These are phyloP conservation scores for Tolypocladium capitatum DNA, from an alignment of 2,329 filamentous ascomycete species.

Conservation along the genomic window DNA sequence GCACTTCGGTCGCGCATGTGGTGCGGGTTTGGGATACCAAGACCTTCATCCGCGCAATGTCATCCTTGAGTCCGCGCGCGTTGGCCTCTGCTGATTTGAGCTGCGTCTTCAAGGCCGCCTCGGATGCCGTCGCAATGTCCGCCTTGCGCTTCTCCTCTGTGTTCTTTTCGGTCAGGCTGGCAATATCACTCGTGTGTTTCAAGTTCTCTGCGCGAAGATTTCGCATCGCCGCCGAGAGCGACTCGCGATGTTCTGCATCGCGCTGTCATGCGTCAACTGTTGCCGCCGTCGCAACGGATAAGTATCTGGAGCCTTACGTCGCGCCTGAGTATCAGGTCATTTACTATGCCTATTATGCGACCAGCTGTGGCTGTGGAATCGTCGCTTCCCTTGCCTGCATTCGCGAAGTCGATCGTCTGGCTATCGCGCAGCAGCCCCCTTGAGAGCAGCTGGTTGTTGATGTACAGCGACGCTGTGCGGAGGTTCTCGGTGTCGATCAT, in stretches of 20 bases:
- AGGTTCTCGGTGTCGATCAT: slow-evolving; percentile 50
- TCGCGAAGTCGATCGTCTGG: slow-evolving; percentile 69
- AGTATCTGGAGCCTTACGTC: slow-evolving; percentile 47
- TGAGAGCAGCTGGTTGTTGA: slow-evolving; percentile 59
- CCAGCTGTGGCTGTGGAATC: slow-evolving; percentile 55
- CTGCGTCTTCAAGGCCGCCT: slow-evolving; percentile 55
- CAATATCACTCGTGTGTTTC: slow-evolving; percentile 57
- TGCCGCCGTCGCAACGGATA: background rate
- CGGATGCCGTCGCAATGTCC: slow-evolving; percentile 52
- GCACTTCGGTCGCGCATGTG: slow-evolving; percentile 79
- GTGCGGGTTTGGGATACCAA: slow-evolving; percentile 72
- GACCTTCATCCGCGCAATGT: slow-evolving; percentile 65
- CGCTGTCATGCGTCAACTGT: slow-evolving; percentile 40
- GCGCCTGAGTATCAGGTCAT: slow-evolving; percentile 80
- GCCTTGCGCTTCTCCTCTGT: slow-evolving; percentile 41
- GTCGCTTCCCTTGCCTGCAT: slow-evolving; percentile 49
- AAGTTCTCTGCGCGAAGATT: slow-evolving; percentile 61
- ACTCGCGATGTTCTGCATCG: slow-evolving; percentile 80
- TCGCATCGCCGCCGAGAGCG: slow-evolving; percentile 65
- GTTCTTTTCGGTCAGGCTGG: slow-evolving; percentile 40
- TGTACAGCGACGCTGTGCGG: slow-evolving; percentile 54
- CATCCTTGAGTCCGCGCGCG: slow-evolving; percentile 68
- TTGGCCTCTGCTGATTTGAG: slow-evolving; percentile 62
- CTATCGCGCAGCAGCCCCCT: slow-evolving; percentile 54
- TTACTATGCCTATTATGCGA: slow-evolving; percentile 80